Percentiles rank a stretch among this genome's conserved stretches.
These are phyloP conservation scores for Acer campestre DNA, from an alignment of 345 rosid genomes.

Conservation along the genomic window DNA sequence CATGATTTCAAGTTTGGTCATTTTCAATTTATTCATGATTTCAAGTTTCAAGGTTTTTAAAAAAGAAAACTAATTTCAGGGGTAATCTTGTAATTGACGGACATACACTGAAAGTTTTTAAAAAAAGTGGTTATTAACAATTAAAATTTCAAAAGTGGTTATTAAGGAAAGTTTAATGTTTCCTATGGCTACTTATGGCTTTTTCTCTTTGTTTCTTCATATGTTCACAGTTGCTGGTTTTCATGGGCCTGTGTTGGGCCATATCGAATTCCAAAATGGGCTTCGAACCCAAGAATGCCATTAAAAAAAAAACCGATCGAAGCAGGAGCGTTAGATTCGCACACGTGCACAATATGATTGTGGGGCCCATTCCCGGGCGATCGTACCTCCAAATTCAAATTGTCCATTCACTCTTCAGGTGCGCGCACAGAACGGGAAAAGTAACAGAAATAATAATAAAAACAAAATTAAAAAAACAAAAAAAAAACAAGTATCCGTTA, in stretches of 20 bases:
- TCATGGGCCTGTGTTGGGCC: neutral
- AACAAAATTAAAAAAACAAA: constrained; percentile 19
- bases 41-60: no score
- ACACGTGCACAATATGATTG: neutral
- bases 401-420: neutral
- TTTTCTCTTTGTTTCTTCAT: no score
- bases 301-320: neutral
- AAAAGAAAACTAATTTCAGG: no score
- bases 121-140: no score
- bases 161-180: no score
- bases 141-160: no score
- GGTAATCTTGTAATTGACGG: no score
- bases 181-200: no score
- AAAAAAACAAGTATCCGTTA: constrained; percentile 49
- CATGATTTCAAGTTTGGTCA: no score
- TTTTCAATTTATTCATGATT: no score
- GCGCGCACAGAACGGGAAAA: constrained; percentile 18
- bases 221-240: no score
- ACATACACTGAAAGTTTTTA: no score
- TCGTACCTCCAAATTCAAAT: constrained; percentile 9
- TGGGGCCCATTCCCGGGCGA: neutral
- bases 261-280: neutral
- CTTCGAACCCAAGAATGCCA: neutral
- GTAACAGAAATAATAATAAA: constrained; percentile 4
- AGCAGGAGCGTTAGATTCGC: neutral